These are phyloP conservation scores for Myriosclerotinia curreyana DNA, from an alignment of 2,329 filamentous ascomycete species.

Conservation along the genomic window DNA sequence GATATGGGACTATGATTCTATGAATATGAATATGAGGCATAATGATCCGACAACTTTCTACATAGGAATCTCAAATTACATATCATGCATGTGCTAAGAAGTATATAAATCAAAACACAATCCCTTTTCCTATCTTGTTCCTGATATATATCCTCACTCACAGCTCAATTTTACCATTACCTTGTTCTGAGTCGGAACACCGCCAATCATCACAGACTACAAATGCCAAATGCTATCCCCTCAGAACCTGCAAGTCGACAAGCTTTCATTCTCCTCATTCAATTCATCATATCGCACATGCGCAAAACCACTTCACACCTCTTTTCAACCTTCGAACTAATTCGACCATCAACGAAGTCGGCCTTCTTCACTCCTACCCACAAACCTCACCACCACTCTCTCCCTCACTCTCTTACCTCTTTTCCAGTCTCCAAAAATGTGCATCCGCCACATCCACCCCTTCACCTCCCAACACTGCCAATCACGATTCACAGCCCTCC, in stretches of 20 bases:
- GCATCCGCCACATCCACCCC: constrained; percentile 7
- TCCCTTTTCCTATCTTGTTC: neutral
- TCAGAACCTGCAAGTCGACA: constrained; percentile 48
- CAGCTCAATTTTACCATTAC: neutral
- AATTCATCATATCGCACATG: constrained; percentile 53
- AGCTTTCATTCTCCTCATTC: constrained; percentile 50
- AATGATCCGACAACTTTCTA: neutral
- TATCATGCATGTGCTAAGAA: too few relatives aligned
- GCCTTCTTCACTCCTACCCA: neutral
- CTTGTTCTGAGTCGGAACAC: neutral
- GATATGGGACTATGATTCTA: neutral
- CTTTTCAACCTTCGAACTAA: constrained; percentile 29
- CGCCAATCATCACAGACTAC: neutral
- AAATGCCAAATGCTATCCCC: too few relatives aligned
- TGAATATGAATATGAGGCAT: neutral
- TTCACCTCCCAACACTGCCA: neutral
- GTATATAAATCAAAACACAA: neutral
- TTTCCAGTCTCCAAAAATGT: neutral
- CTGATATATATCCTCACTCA: too few relatives aligned
- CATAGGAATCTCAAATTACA: neutral
- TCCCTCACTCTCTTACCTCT: neutral
- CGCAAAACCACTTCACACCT: constrained; percentile 47
- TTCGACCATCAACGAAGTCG: constrained; percentile 22
- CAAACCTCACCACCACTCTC: too few relatives aligned
- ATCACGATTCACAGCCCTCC: neutral